Percentiles rank a stretch among this genome's conserved stretches.
Conservation (phyloP, 2,329 filamentous ascomycete genomes). For the Aspergillus ochraceoroseus region DNA sequence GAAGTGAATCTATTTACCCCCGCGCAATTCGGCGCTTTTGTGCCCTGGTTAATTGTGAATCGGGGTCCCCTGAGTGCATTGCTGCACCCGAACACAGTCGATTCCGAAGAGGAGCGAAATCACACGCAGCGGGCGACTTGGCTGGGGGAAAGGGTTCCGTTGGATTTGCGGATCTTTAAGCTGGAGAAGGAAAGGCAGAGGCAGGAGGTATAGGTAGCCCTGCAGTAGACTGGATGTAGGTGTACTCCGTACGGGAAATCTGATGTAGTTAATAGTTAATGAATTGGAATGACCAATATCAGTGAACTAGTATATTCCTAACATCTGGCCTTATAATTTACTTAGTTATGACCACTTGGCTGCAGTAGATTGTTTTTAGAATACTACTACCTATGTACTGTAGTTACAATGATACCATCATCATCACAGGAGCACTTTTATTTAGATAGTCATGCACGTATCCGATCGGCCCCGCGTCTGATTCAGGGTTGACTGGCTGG, state of each 20-base stretch:
- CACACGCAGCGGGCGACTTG: constrained; percentile 45
- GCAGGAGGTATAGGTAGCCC: constrained; percentile 16
- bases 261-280: too few species aligned
- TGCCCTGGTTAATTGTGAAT: constrained; percentile 78
- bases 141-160: constrained; percentile 44
- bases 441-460: too few species aligned
- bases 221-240: not conserved
- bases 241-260: not conserved
- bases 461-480: too few species aligned
- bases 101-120: constrained; percentile 50
- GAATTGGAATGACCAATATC: too few species aligned
- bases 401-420: too few species aligned
- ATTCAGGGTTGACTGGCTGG: too few species aligned
- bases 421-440: too few species aligned
- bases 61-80: constrained; percentile 73
- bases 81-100: constrained; percentile 71
- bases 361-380: too few species aligned
- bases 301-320: too few species aligned
- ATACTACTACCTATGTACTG: too few species aligned
- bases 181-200: constrained; percentile 25
- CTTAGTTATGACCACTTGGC: too few species aligned
- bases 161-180: constrained; percentile 41
- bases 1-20: constrained; percentile 86
- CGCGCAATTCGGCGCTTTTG: constrained; percentile 80
- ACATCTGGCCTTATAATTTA: too few species aligned